phyloP scores from a whole-genome alignment of 495 filamentous ascomycete species.

The Rhizodiscina lignyota region DNA sequence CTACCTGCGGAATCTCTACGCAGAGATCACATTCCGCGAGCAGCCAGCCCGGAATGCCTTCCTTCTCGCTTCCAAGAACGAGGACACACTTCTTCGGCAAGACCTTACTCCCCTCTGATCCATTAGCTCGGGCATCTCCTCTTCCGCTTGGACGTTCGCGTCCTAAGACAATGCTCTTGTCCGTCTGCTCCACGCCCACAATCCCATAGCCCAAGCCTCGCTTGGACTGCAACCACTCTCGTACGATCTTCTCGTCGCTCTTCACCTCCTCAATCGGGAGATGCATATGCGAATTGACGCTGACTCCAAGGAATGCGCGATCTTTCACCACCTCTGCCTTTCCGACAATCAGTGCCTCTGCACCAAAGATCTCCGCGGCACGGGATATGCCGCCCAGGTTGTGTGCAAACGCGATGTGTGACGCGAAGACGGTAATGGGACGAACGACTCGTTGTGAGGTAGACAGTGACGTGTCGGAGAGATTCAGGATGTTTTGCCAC shows the following conservation, averaged over 20 bases:
- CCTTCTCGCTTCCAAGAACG: slow-evolving; percentile 29
- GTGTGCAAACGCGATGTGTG: slow-evolving; percentile 28
- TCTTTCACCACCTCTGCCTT: slow-evolving; percentile 12
- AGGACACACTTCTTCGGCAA: slow-evolving; percentile 26
- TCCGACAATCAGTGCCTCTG: slow-evolving; percentile 18
- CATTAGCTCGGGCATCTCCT: background rate
- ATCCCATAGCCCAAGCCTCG: slow-evolving; percentile 23
- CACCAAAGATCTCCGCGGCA: slow-evolving; percentile 31
- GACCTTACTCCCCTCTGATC: slow-evolving; percentile 2
- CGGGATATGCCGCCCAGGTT: slow-evolving; percentile 33
- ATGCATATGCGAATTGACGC: slow-evolving; percentile 27
- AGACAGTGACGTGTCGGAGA: too few species aligned
- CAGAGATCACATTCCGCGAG: slow-evolving; percentile 27
- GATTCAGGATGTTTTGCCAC: slow-evolving; percentile 2
- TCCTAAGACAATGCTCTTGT: slow-evolving; percentile 24
- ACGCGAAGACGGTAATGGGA: slow-evolving; percentile 29
- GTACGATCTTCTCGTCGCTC: slow-evolving; percentile 5
- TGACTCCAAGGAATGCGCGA: slow-evolving; percentile 25
- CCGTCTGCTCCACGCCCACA: slow-evolving; percentile 34
- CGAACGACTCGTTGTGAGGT: too few species aligned
- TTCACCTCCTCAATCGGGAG: slow-evolving; percentile 25
- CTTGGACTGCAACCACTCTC: slow-evolving; percentile 14
- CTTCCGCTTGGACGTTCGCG: slow-evolving; percentile 1
- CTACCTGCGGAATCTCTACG: slow-evolving; percentile 30
- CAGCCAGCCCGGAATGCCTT: slow-evolving; percentile 27